A percentile compares a stretch with the other conserved stretches of the same genome.
phyloP scores from a whole-genome alignment of 345 rosid species.

The Citropsis articulata region DNA sequence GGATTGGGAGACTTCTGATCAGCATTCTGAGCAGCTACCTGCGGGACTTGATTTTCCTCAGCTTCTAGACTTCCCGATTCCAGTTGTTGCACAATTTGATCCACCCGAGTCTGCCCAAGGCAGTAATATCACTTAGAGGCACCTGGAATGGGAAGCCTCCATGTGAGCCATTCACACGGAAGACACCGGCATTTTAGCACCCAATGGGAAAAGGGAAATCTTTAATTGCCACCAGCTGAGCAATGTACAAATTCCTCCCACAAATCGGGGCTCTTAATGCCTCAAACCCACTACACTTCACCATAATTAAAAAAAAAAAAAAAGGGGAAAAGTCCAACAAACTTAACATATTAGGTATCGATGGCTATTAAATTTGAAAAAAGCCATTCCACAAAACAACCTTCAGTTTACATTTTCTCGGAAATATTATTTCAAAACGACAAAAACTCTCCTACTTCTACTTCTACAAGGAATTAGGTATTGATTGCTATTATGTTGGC shows the following conservation, averaged over 20 bases:
- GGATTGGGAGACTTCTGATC: conserved; percentile 28
- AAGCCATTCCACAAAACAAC: not conserved
- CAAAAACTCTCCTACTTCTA: not conserved
- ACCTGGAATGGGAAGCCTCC: conserved; percentile 69
- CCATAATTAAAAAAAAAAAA: not conserved
- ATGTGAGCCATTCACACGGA: conserved; percentile 53
- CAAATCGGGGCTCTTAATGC: conserved; percentile 35
- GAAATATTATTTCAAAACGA: not conserved
- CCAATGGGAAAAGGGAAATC: conserved; percentile 36
- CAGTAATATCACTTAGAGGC: conserved; percentile 63
- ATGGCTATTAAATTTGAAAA: not conserved
- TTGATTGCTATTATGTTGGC: no score
- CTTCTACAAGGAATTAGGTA: no score
- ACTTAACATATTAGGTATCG: not conserved
- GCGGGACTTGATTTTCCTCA: conserved; percentile 27
- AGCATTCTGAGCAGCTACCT: conserved; percentile 28
- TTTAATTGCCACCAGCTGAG: conserved; percentile 37
- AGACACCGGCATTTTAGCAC: conserved; percentile 42
- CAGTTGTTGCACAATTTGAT: conserved; percentile 66
- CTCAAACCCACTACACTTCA: conserved; percentile 20
- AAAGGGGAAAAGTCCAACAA: not conserved
- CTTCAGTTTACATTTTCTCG: no score
- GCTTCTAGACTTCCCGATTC: conserved; percentile 50
- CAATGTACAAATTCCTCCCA: conserved; percentile 37
- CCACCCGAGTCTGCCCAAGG: conserved; percentile 91